These are phyloP conservation scores for Angomonas deanei DNA, from an alignment of 208 protist genomes.

Conservation along the genomic window DNA sequence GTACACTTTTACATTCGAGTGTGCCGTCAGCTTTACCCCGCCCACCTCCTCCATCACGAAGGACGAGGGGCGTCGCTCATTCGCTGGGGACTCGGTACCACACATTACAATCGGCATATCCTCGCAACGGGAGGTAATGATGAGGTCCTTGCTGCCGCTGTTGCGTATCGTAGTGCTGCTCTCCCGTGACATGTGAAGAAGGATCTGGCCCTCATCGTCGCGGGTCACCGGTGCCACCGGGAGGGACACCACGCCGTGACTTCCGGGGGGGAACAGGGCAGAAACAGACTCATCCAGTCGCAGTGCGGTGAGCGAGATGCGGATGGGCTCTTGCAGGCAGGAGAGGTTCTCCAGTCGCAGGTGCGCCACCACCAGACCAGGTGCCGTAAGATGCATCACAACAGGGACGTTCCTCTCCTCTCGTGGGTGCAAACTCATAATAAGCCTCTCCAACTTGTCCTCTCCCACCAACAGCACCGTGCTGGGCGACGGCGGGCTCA, in stretches of 20 bases:
- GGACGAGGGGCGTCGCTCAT: not conserved
- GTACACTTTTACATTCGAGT: slow-evolving; percentile 19
- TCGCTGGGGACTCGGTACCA: not conserved
- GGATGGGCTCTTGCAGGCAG: slow-evolving; percentile 54
- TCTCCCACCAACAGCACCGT: slow-evolving; percentile 20
- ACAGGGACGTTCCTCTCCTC: slow-evolving; percentile 40
- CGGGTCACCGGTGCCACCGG: slow-evolving; percentile 29
- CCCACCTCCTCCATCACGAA: slow-evolving; percentile 16
- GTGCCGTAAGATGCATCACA: slow-evolving; percentile 31
- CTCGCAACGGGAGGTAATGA: slow-evolving; percentile 33
- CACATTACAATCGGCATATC: slow-evolving; percentile 15
- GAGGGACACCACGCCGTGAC: slow-evolving; percentile 13
- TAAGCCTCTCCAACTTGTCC: slow-evolving; percentile 17
- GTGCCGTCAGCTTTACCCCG: slow-evolving; percentile 16
- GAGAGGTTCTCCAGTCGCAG: slow-evolving; percentile 59
- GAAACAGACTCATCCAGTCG: slow-evolving; percentile 43
- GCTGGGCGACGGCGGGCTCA: slow-evolving; percentile 22
- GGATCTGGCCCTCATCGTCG: slow-evolving; percentile 26
- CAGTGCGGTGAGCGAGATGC: slow-evolving; percentile 34
- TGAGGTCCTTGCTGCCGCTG: slow-evolving; percentile 29
- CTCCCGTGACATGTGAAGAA: slow-evolving; percentile 9
- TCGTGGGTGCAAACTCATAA: slow-evolving; percentile 27
- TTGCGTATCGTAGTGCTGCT: slow-evolving; percentile 20
- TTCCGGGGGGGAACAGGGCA: slow-evolving; percentile 6
- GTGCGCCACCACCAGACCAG: slow-evolving; percentile 52